Conservation (phyloP, 768 basidiomycete species). For the Boletus speciosus region DNA sequence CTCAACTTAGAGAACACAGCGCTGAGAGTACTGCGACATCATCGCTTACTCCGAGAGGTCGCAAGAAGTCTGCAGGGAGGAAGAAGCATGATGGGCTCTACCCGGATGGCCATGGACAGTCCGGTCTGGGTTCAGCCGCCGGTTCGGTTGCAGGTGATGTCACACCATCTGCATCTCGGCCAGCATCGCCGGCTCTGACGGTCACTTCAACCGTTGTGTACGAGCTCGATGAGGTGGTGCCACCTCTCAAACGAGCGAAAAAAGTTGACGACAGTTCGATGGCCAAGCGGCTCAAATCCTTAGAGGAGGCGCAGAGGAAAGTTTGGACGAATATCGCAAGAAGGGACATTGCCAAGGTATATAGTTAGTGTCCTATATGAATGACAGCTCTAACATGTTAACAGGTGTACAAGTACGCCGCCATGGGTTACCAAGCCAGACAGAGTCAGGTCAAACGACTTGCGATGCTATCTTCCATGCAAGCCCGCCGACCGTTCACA, state of each 20-base stretch:
- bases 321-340: constrained; percentile 89
- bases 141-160: constrained; percentile 60
- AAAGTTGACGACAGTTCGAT: constrained; percentile 70
- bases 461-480: constrained; percentile 67
- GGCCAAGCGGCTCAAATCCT: constrained; percentile 67
- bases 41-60: constrained; percentile 42
- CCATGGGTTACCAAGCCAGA: constrained; percentile 60
- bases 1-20: constrained; percentile 49
- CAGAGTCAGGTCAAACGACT: constrained; percentile 73
- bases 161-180: constrained; percentile 68
- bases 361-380: neutral
- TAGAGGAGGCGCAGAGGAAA: constrained; percentile 84
- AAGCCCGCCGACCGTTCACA: constrained; percentile 72
- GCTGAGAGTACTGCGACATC: constrained; percentile 51
- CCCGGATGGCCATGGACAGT: constrained; percentile 48
- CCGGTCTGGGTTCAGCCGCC: constrained; percentile 47
- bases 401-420: constrained; percentile 80
- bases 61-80: constrained; percentile 54
- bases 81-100: constrained; percentile 54
- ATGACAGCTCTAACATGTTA: constrained; percentile 5
- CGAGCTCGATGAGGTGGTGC: constrained; percentile 66
- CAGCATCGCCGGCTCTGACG: constrained; percentile 58
- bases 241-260: constrained; percentile 71
- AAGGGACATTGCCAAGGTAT: constrained; percentile 79
- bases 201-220: constrained; percentile 60